Evolutionary conservation across 202 grass and related monocot genomes (phyloP), one percentile per base, ranked within the genome.

Genomic region (Digitaria exilis): DNA sequence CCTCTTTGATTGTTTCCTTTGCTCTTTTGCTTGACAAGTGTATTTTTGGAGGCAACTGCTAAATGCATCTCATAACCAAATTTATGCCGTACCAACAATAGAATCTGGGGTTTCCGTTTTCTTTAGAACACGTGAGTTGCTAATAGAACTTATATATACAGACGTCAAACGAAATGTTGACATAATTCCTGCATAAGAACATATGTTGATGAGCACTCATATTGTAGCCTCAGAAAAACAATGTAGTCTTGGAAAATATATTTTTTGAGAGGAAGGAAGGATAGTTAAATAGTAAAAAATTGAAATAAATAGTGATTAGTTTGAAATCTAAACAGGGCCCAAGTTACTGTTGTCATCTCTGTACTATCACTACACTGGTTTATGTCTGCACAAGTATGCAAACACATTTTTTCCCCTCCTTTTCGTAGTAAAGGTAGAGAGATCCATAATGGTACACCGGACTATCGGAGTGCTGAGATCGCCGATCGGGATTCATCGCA

Each of bases 41-140:
- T 85, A 65, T 64, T 43, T 71, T 63, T 79, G 75, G 75, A 79
- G 12, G 44, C 32, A 71, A 5, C 43, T 44, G 44, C 16, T 17
- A 7, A 30, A 69, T 69, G 78, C 0, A 44, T 69, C 64, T 5
- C 7, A 15, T n/a, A 67, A 56, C 18, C 49, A 69, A 68, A 57
- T 21, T 28, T 80, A 19, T 80, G 45, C 8, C 15, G 21, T 52
- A 48, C 29, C 1, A 37, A 25, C 8, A 48, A 78, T 24, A 66
- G 11, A 29, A 35, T 49, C 10, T 49, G 10, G 52, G 1, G 42
- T 59, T 54, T 59, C 0, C 1, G 1, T 37, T 76, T 43, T 59
- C 54, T 41, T 67, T 41, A n/a, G 19, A 28, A 39, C 9, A 60
- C 39, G 10, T 41, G 62, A 54, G 52, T 1, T 17, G 14, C 16